Base-by-base conservation (phyloP, 805 yeast genomes). In the Starmerella riodocensis region DNA sequence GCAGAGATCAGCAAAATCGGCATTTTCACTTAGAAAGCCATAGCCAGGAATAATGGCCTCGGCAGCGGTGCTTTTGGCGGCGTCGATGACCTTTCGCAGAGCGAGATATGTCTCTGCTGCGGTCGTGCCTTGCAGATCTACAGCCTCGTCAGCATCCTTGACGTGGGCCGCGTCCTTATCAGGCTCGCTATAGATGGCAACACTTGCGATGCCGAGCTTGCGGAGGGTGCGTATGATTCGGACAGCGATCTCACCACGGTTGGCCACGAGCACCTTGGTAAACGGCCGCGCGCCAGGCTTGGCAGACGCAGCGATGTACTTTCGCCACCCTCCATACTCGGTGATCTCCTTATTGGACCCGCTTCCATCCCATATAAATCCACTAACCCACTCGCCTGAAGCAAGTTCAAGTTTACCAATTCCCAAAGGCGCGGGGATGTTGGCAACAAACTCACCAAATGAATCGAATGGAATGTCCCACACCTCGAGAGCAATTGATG, bases 41-140 rank as follows among this genome's bases (percentile, higher is more conserved):
- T 91, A 88, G 43, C 98, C 98, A 5, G 98, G 98, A 48, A 91
- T 80, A 48, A 88, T 85, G n/a, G 96, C 97, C 57, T 91, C 82
- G 25, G 96, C 82, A 5, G 77, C 76, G 0, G 93, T 69, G 38
- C 70, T 67, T 57, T 81, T 82, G 36, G 95, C 94, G 7, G 94
- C 95, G 27, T 69, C 67, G 32, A 88, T 69, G 45, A 88, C 80
- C 64, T 88, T 85, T 29, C 86, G 93, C 47, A 79, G 73, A 50
- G 78, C 71, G 52, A 88, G 70, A 59, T 88, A 88, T 1, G 97
- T 85, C 58, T 88, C 93, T 18, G 94, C 85, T 16, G 96, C 93
- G 25, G 86, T 73, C 1, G 64, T 63, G 26, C 97, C 97, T 49
- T 78, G 69, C 48, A 88, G 65, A 24, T 91, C 76, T 31, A 86